Evolutionary conservation across 257 asterid species (phyloP).

Genomic region (Nicotiana paniculata): DNA sequence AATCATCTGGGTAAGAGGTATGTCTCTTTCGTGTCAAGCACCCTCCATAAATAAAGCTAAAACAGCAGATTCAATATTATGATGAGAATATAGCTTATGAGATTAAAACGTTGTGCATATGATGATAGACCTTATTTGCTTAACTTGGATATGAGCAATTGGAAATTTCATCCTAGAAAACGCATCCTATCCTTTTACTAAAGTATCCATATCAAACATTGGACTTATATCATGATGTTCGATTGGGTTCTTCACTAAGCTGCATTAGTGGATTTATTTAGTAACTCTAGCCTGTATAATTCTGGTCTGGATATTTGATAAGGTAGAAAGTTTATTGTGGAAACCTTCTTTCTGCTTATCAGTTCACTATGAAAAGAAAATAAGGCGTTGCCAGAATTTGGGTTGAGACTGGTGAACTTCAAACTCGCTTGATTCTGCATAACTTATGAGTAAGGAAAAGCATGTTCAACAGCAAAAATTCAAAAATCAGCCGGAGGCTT

Average conservation of each 20-base stretch:
- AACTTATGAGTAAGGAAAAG: not conserved
- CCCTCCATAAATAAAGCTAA: conserved; percentile 3
- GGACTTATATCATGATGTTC: not conserved
- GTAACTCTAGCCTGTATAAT: not conserved
- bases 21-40: not conserved
- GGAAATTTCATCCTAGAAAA: not conserved
- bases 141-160: not conserved
- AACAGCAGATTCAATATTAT: not conserved
- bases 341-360: not conserved
- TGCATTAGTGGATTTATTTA: not conserved
- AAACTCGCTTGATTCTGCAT: not conserved
- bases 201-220: not conserved
- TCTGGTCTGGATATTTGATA: not conserved
- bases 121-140: not conserved
- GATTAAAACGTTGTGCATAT: not conserved
- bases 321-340: not conserved
- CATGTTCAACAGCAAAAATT: not conserved
- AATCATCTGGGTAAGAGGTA: not conserved
- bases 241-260: not conserved
- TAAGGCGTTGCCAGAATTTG: not conserved
- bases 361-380: not conserved
- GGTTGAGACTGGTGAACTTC: not conserved
- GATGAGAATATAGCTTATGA: not conserved
- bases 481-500: not conserved
- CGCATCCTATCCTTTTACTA: not conserved